phyloP scores from a whole-genome alignment of 2,329 filamentous ascomycete species.

The Aureobasidium sp. region DNA sequence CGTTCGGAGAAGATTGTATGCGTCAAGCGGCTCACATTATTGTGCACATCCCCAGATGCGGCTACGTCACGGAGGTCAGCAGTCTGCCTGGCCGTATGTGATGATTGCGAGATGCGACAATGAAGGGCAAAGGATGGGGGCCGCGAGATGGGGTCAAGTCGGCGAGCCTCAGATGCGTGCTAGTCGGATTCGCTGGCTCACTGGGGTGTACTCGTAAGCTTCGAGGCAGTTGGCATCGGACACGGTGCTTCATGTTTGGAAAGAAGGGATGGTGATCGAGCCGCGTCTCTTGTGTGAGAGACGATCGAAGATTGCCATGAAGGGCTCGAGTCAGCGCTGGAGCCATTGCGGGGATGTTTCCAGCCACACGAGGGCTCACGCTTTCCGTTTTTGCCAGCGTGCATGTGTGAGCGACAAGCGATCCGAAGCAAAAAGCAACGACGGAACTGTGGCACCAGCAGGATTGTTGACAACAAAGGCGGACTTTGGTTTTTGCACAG shows the following conservation, averaged over 20 bases:
- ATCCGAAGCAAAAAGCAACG: conserved; percentile 3
- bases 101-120: background rate
- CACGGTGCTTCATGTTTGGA: background rate
- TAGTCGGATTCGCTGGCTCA: background rate
- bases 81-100: background rate
- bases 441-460: conserved; percentile 1
- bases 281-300: background rate
- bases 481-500: conserved; percentile 3
- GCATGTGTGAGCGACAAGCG: conserved; percentile 12
- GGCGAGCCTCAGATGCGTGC: background rate
- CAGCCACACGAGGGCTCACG: conserved; percentile 12
- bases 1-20: background rate
- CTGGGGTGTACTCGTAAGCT: conserved; percentile 5
- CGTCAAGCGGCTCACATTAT: background rate
- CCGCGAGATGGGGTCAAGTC: background rate
- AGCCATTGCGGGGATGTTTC: conserved; percentile 9
- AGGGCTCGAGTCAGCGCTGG: conserved; percentile 8
- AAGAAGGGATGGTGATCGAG: conserved; percentile 2
- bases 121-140: background rate
- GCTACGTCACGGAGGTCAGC: conserved; percentile 9
- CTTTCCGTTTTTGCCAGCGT: conserved; percentile 13
- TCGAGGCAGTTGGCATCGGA: conserved; percentile 4
- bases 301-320: conserved; percentile 9
- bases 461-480: background rate
- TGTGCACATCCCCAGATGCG: background rate